These are phyloP conservation scores for Chaetomidium leptoderma DNA, from an alignment of 495 filamentous ascomycete species.

Conservation along the genomic window DNA sequence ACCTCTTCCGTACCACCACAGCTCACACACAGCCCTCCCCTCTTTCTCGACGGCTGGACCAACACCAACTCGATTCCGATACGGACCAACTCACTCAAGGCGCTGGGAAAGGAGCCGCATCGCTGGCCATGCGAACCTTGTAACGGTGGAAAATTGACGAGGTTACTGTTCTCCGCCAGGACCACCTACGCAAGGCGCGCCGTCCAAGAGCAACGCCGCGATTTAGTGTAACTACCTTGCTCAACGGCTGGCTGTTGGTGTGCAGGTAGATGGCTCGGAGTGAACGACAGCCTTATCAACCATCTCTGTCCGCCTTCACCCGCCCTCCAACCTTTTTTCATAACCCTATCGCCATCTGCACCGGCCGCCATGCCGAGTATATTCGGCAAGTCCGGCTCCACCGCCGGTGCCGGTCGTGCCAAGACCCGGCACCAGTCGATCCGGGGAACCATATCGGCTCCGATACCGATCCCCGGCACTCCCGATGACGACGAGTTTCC, in stretches of 20 bases:
- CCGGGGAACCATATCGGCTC: slow-evolving; percentile 50
- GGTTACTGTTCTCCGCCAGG: slow-evolving; percentile 11
- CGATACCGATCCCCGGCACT: slow-evolving; percentile 42
- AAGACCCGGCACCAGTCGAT: slow-evolving; percentile 41
- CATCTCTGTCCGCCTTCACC: slow-evolving; percentile 10
- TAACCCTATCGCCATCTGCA: background rate
- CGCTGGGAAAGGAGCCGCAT: slow-evolving; percentile 24
- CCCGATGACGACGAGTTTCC: slow-evolving; percentile 48
- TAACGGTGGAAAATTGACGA: slow-evolving; percentile 27
- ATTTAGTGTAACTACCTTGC: slow-evolving; percentile 15
- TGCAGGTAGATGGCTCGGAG: slow-evolving; percentile 30
- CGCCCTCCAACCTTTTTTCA: slow-evolving; percentile 1
- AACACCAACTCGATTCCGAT: background rate
- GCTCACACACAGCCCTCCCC: background rate
- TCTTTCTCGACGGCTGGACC: background rate
- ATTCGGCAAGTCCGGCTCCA: slow-evolving; percentile 39
- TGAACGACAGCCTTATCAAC: slow-evolving; percentile 21
- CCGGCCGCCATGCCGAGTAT: slow-evolving; percentile 27
- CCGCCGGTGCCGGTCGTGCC: slow-evolving; percentile 36
- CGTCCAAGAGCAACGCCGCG: slow-evolving; percentile 19
- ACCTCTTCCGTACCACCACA: slow-evolving; percentile 16
- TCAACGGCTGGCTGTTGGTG: slow-evolving; percentile 15
- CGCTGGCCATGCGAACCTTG: slow-evolving; percentile 36
- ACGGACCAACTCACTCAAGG: slow-evolving; percentile 1
- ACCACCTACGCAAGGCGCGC: slow-evolving; percentile 17